Conservation (phyloP, 2,329 filamentous ascomycete genomes). For the Elsinoe necatrix region DNA sequence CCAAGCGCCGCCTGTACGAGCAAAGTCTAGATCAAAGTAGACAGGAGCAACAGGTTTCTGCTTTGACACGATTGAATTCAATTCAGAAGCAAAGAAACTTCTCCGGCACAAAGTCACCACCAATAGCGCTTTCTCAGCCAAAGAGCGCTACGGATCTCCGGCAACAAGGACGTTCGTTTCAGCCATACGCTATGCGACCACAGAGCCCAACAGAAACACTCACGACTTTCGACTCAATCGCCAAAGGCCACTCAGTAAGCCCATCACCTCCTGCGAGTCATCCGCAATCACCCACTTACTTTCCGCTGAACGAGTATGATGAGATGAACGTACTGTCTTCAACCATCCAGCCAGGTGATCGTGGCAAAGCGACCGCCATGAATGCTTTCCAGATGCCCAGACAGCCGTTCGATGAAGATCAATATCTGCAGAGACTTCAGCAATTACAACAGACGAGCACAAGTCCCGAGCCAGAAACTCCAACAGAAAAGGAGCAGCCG, state of each 20-base stretch:
- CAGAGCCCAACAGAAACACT: constrained; percentile 38
- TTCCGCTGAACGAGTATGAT: constrained; percentile 62
- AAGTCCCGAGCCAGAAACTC: constrained; percentile 1
- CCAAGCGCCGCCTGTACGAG: constrained; percentile 73
- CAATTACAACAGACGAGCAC: constrained; percentile 57
- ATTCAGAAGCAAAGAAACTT: constrained; percentile 56
- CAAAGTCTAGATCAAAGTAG: constrained; percentile 70
- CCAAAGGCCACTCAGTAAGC: constrained; percentile 29
- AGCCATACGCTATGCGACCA: constrained; percentile 24
- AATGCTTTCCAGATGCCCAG: constrained; percentile 64
- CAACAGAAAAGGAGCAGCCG: neutral
- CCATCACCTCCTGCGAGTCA: constrained; percentile 35
- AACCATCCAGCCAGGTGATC: constrained; percentile 64
- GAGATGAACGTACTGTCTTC: constrained; percentile 54
- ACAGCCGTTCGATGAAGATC: constrained; percentile 72
- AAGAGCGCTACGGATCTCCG: constrained; percentile 61
- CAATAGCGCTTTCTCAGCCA: constrained; percentile 26
- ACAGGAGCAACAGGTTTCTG: constrained; percentile 69
- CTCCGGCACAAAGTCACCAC: constrained; percentile 42
- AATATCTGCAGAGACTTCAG: constrained; percentile 72
- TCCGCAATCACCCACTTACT: constrained; percentile 50
- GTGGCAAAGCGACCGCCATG: constrained; percentile 71
- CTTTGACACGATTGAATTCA: constrained; percentile 71
- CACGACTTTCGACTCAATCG: constrained; percentile 30
- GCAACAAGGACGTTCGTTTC: constrained; percentile 30